Percentiles rank a stretch among this genome's conserved stretches.
These are phyloP conservation scores for Botrytis elliptica DNA, from an alignment of 2,329 filamentous ascomycete species.

Conservation along the genomic window DNA sequence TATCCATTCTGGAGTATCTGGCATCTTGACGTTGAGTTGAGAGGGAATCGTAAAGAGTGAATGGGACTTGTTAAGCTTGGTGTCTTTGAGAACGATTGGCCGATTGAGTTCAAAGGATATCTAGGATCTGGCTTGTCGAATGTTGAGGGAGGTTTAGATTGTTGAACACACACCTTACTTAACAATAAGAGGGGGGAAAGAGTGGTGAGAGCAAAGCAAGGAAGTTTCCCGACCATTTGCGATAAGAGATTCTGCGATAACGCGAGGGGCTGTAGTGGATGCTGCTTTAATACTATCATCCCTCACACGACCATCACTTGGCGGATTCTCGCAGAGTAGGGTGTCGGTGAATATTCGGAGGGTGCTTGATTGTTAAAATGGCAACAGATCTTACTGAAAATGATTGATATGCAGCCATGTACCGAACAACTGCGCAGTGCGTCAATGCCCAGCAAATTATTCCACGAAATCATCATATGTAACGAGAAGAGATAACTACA, in stretches of 20 bases:
- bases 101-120: background rate
- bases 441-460: background rate
- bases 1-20: constrained; percentile 19
- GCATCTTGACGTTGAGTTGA: constrained; percentile 3
- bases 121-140: background rate
- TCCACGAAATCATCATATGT: background rate
- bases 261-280: background rate
- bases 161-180: background rate
- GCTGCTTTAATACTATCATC: background rate
- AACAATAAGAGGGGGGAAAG: background rate
- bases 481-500: background rate
- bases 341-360: background rate
- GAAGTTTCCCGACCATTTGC: background rate
- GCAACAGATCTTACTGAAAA: background rate
- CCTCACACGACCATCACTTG: background rate
- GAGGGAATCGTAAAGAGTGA: background rate
- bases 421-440: background rate
- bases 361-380: background rate
- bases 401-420: background rate
- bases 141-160: background rate
- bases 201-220: background rate
- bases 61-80: background rate
- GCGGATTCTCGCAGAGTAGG: fast-evolving
- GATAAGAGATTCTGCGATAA: constrained; percentile 14
- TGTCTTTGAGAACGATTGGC: background rate